Evolutionary conservation across 2,329 filamentous ascomycete genomes (phyloP), one percentile per base, ranked within the genome.

Genomic region (Metarhizium humberi): DNA sequence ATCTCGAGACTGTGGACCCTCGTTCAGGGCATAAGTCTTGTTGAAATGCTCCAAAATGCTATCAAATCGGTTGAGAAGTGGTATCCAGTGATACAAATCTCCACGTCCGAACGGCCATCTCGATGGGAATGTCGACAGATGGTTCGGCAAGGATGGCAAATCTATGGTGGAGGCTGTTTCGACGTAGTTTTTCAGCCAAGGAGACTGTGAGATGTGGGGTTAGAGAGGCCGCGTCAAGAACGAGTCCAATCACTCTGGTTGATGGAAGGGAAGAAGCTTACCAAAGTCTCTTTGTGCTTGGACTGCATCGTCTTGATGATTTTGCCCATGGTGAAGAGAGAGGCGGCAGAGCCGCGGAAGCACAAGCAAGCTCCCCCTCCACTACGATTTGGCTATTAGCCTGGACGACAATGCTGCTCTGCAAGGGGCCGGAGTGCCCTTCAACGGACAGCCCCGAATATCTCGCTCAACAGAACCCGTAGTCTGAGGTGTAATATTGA

Each of bases 11-110:
- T 99, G 95, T 2, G 91, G 90, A 0, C 90, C 90, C 56, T 87
- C 80, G 58, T 84, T 82, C 55, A 99, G 77, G 58, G 84, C 84
- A 73, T 99, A 99, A 60, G 84, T 85, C 55, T 82, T 78, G 70
- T 86, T 90, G 69, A 95, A 91, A 43, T 83, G 77, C 63, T 95
- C 90, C 45, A 99, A 76, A 60, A 97, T 85, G 65, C 82, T 83
- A 71, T 99, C 94, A 71, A 99, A 97, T 56, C 91, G 86, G 71
- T 99, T 95, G 57, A 99, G 75, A 29, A 96, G 80, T 32, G 89
- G 86, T 62, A 99, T 96, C 95, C 95, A 99, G 77, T 99, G 92
- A 69, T 97, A 97, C 34, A 97, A 77, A 69, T 99, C 94, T 58
- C 94, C 95, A 69, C 92, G 84, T 43, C 92, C 92, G 66, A 97